Percentiles rank a stretch among this genome's conserved stretches.
Conservation (phyloP, 352 stramenopile species). For the Globisporangium uncinulatum region DNA sequence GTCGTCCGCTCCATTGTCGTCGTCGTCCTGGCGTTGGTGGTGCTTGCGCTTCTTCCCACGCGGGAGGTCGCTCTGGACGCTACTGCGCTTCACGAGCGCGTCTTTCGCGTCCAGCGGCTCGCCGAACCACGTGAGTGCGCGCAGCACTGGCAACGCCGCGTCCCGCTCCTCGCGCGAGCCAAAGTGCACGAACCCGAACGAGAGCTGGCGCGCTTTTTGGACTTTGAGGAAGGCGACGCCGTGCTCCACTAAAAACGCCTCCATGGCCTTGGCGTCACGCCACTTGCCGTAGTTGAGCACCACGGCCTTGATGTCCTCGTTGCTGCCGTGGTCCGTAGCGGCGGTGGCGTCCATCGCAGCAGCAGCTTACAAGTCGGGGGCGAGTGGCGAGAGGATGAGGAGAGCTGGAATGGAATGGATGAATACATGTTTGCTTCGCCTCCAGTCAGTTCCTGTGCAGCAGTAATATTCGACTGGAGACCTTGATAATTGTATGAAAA, state of each 20-base stretch:
- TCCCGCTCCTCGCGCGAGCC: slow-evolving; percentile 49
- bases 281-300: slow-evolving; percentile 88
- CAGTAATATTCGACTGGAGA: too few species aligned
- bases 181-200: slow-evolving; percentile 81
- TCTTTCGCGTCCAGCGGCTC: slow-evolving; percentile 73
- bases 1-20: background rate
- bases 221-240: slow-evolving; percentile 61
- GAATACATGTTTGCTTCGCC: too few species aligned
- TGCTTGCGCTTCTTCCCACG: slow-evolving; percentile 24
- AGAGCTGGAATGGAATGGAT: too few species aligned
- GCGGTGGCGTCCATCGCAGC: background rate
- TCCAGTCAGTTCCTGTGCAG: too few species aligned
- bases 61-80: slow-evolving; percentile 15
- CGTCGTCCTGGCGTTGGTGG: slow-evolving; percentile 16
- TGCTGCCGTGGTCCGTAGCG: slow-evolving; percentile 14
- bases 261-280: slow-evolving; percentile 68
- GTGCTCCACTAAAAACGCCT: slow-evolving; percentile 39
- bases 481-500: too few species aligned
- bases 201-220: slow-evolving; percentile 71
- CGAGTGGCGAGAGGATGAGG: too few species aligned
- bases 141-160: slow-evolving; percentile 37
- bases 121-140: slow-evolving; percentile 55
- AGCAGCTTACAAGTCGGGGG: background rate
- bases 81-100: slow-evolving; percentile 57
- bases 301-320: slow-evolving; percentile 75